Evolutionary conservation across 2,329 filamentous ascomycete genomes (phyloP).

Genomic region (Paecilomyces fulvus): DNA sequence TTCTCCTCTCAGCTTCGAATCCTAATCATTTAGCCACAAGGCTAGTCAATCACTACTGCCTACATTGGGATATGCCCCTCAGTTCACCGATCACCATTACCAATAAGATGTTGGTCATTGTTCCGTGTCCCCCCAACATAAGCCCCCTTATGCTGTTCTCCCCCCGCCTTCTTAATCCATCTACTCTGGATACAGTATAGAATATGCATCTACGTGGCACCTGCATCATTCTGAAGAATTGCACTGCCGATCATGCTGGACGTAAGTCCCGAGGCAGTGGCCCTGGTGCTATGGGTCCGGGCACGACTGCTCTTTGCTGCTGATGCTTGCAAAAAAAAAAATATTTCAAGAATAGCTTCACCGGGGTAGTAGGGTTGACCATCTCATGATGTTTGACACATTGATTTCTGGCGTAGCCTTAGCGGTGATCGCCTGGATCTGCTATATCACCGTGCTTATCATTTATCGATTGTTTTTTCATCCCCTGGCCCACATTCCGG

Average conservation of each 20-base stretch:
- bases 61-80: too few species aligned
- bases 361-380: not conserved
- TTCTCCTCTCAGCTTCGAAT: too few species aligned
- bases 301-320: too few species aligned
- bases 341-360: not conserved
- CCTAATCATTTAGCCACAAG: too few species aligned
- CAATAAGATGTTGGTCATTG: too few species aligned
- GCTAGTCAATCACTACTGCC: too few species aligned
- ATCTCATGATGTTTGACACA: not conserved
- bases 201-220: not conserved
- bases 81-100: too few species aligned
- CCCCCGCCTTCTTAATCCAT: not conserved
- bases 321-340: not conserved
- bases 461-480: constrained; percentile 18
- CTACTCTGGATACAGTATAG: not conserved
- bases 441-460: not conserved
- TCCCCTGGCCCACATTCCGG: constrained; percentile 18
- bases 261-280: not conserved
- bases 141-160: not conserved
- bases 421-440: not conserved
- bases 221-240: not conserved
- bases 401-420: not conserved
- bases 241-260: not conserved
- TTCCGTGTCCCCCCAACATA: not conserved
- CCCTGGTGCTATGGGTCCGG: not conserved